phyloP scores from a whole-genome alignment of 2,329 filamentous ascomycete genomes.

The Fonsecaea monophora region DNA sequence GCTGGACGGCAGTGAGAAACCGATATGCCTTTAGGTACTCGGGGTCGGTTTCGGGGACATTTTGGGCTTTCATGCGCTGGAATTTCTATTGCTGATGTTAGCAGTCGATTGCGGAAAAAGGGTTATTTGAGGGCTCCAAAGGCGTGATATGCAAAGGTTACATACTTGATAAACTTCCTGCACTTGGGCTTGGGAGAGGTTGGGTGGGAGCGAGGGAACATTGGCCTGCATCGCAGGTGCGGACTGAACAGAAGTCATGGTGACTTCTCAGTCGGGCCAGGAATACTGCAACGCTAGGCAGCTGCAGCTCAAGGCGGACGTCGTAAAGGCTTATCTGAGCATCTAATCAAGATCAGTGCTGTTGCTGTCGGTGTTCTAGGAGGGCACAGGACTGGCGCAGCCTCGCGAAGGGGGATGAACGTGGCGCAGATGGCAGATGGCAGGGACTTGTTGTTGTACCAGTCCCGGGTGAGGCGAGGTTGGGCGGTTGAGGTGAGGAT shows the following conservation, averaged over 20 bases:
- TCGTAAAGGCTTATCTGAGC: conserved; percentile 15
- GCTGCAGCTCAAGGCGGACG: conserved; percentile 23
- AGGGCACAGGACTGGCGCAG: conserved; percentile 24
- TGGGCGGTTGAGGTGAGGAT: conserved; percentile 28
- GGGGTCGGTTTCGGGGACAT: conserved; percentile 80
- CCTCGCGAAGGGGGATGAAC: conserved; percentile 43
- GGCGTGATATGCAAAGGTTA: conserved; percentile 41
- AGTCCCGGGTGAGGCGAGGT: conserved; percentile 24
- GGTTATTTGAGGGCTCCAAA: background rate
- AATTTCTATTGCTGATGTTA: conserved; percentile 71
- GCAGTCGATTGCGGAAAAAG: conserved; percentile 33
- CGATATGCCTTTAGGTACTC: conserved; percentile 84
- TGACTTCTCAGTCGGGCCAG: conserved; percentile 41
- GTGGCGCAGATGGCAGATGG: conserved; percentile 41
- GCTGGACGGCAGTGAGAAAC: conserved; percentile 74
- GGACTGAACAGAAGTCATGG: conserved; percentile 82
- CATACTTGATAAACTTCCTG: conserved; percentile 70
- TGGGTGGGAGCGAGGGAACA: conserved; percentile 66
- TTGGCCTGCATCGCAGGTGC: conserved; percentile 72
- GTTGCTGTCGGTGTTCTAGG: conserved; percentile 16
- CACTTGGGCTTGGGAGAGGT: conserved; percentile 76
- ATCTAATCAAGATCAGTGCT: conserved; percentile 19
- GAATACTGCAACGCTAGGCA: conserved; percentile 17
- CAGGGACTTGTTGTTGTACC: conserved; percentile 21
- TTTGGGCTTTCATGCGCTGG: conserved; percentile 84